These are phyloP conservation scores for Zasmidium citrigriseum DNA, from an alignment of 2,329 filamentous ascomycete species.

Conservation along the genomic window DNA sequence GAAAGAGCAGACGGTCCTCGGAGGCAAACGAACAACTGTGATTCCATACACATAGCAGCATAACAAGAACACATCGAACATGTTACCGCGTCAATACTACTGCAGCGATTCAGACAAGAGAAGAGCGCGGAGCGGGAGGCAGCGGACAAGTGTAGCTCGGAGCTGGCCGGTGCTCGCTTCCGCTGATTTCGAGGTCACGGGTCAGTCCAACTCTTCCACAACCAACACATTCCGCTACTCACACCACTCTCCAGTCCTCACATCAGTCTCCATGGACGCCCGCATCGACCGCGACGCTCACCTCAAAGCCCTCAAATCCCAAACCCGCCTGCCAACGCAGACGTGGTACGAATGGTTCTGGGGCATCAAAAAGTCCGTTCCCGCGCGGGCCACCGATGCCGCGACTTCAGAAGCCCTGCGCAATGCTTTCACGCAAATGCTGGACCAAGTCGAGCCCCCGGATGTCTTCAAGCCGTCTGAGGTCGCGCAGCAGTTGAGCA, in stretches of 20 bases:
- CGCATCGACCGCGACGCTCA: conserved; percentile 24
- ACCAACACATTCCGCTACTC: neutral
- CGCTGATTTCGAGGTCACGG: neutral
- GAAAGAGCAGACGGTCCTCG: neutral
- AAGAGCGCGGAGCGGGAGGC: neutral
- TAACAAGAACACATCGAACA: neutral
- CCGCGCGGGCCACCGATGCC: conserved; percentile 27
- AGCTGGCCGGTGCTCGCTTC: neutral
- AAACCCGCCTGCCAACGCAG: conserved; percentile 20
- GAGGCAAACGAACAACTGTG: neutral
- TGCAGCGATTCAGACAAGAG: neutral
- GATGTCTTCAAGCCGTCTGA: conserved; percentile 55
- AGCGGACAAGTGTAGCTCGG: neutral
- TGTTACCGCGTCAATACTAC: neutral
- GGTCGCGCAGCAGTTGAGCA: conserved; percentile 46
- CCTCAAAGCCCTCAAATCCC: conserved; percentile 17
- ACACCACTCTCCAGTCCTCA: neutral
- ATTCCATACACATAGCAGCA: neutral
- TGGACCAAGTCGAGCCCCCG: conserved; percentile 39
- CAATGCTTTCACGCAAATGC: conserved; percentile 27
- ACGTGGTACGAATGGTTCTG: conserved; percentile 27
- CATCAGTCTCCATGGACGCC: conserved; percentile 22
- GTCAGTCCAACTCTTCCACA: neutral
- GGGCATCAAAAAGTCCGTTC: conserved; percentile 18
- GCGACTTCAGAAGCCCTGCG: conserved; percentile 28